Conservation (phyloP, 129 eudicot genomes). For the Kitagawia praeruptora region DNA sequence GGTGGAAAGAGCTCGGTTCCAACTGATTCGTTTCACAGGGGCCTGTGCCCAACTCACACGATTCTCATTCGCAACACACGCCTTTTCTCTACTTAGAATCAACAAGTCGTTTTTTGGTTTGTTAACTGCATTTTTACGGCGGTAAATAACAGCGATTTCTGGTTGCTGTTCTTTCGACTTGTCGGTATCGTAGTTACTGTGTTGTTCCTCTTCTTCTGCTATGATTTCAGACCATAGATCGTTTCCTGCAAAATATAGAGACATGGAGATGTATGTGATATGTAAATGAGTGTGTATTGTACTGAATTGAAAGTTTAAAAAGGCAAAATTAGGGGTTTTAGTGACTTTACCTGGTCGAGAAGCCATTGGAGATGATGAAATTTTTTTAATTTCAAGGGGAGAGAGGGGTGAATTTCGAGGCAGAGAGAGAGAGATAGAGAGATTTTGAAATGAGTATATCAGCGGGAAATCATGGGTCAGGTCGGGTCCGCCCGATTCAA, state of each 20-base stretch:
- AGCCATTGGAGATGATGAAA: background rate
- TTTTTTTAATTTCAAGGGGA: background rate
- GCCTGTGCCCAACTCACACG: conserved; percentile 49
- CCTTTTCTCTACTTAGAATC: conserved; percentile 32
- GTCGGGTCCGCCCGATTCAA: background rate
- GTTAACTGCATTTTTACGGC: conserved; percentile 27
- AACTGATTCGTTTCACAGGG: conserved; percentile 61
- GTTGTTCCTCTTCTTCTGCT: conserved; percentile 34
- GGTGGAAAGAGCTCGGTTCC: conserved; percentile 94
- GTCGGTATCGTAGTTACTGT: background rate
- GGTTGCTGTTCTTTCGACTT: conserved; percentile 22
- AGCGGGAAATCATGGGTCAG: background rate
- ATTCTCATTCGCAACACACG: conserved; percentile 26
- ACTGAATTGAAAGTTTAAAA: background rate
- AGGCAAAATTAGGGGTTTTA: background rate
- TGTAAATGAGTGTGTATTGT: background rate
- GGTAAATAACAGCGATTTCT: conserved; percentile 47
- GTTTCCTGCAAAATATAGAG: conserved; percentile 10
- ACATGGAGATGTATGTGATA: background rate
- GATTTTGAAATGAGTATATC: background rate
- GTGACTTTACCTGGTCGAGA: background rate
- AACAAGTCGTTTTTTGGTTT: conserved; percentile 1
- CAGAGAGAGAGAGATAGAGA: background rate
- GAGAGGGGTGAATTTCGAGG: background rate
- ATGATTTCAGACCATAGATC: conserved; percentile 65